Evolutionary conservation across 2,329 filamentous ascomycete genomes (phyloP), one percentile per base, ranked within the genome.

Genomic region (Triangularia verruculosa): DNA sequence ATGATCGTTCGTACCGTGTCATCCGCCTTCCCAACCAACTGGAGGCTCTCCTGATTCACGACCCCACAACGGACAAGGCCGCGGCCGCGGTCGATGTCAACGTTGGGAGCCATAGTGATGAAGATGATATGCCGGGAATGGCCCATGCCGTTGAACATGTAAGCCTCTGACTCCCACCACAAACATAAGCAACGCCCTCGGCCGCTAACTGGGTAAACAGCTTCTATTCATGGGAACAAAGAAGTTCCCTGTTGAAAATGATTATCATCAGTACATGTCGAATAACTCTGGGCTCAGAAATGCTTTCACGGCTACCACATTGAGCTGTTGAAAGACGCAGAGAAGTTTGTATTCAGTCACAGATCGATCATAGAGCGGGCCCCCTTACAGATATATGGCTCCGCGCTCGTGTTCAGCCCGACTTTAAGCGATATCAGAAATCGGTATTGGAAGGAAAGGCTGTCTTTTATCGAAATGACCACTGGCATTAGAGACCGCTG

Each of bases 201-300:
- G 39, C 22, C 6, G 51, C 61, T 68, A 24, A 67, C 62, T 59
- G 1, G 13, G 1, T 2, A 25, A 63, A 7, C 67, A 88, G 83
- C 80, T 97, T 68, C 81, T 99, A 24, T 99, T 99, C 80, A 98
- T 99, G 95, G 95, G 95, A 57, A 99, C 95, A 7, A 90, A 97
- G 77, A 99, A 98, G 86, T 99, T 95, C 73, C 95, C 95, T 0
- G 86, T 89, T 74, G 94, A 97, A 78, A 98, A 99, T 76, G 94
- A 91, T 68, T 99, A 99, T 81, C 92, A 92, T 72, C 89, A 94
- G 74, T 99, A 96, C 75, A 86, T 99, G 61, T 91, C 93, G 59
- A 85, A 91, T 64, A 90, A 97, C 75, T 96, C 93, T 9, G 95
- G 95, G 61, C 88, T 89, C 73, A 97, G 93, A 25, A 99, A 99